Base-by-base conservation (phyloP, 1,284 basidiomycete genomes). In the Takashimella tepidaria region DNA sequence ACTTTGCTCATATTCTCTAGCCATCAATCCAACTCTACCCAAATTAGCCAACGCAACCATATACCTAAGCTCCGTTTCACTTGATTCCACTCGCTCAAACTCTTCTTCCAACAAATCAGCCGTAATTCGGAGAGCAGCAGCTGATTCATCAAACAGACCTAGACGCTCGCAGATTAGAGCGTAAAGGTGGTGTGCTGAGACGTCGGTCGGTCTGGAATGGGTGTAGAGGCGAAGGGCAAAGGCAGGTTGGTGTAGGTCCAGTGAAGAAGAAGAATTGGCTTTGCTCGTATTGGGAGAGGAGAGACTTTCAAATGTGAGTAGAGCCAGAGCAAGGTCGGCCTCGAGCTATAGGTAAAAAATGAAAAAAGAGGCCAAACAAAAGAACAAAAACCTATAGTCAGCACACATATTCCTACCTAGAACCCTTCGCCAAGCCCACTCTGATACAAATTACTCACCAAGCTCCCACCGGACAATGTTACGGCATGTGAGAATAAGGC, bases 71-170 rank as follows among this genome's bases (percentile, higher is more conserved):
- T 97, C 95, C 16, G 89, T 82, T 19, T 79, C 75, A 0, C 83
- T 68, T 48, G 88, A 86, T 69, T 99, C 96, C 1, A 82, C 83
- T 49, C 86, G 83, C 71, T 98, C 96, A 72, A 97, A 99, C 25
- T 83, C 80, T 2, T 84, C 80, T 73, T 98, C 96, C 21, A 98
- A 78, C 12, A 93, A 78, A 1, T 75, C 58, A 4, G 89, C 87
- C 2, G 73, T 71, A 5, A 48, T 41, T 3, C 88, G 84, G 41
- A 82, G 81, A n/a, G 79, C 75, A 20, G 88, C 79, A 37, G 84
- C 78, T 1, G 85, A 88, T 25, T 84, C 78, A 13, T 84, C 82
- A 20, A 80, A 65, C 49, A 91, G 85, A 3, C 87, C 87, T 3
- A 98, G 77, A 47, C 85, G 80, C 70, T 99, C 96, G 64, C 86